Percentiles rank a stretch among this genome's conserved stretches.
These are phyloP conservation scores for Neodidymelliopsis sp. DNA, from an alignment of 2,329 filamentous ascomycete genomes.

Conservation along the genomic window DNA sequence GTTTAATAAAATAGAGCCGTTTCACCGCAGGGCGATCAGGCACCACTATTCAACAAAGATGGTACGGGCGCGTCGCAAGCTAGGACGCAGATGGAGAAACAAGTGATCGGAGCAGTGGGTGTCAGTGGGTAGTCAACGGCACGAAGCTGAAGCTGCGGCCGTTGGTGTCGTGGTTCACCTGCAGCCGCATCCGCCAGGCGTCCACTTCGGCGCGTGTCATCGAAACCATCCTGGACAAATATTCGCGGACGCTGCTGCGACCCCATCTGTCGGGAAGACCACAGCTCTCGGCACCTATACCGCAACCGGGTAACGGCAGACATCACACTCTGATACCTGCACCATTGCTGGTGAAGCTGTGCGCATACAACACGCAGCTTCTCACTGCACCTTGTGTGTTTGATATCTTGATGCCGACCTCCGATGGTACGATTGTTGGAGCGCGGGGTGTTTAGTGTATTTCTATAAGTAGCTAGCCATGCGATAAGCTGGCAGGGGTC, in stretches of 20 bases:
- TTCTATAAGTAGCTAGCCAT: slow-evolving; percentile 19
- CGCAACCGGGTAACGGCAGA: slow-evolving; percentile 21
- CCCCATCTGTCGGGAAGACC: slow-evolving; percentile 17
- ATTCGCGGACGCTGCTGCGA: slow-evolving; percentile 28
- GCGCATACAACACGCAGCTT: neutral
- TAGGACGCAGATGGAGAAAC: neutral
- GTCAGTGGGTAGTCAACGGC: slow-evolving; percentile 16
- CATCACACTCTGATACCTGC: neutral
- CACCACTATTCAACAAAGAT: slow-evolving; percentile 11
- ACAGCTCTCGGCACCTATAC: slow-evolving; percentile 15
- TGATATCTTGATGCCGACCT: slow-evolving; percentile 5
- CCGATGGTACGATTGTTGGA: slow-evolving; percentile 2
- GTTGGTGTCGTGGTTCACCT: slow-evolving; percentile 20
- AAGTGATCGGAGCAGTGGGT: slow-evolving; percentile 2
- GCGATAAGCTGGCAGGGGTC: slow-evolving; percentile 7
- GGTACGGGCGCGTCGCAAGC: slow-evolving; percentile 1
- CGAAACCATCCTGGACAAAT: slow-evolving; percentile 37
- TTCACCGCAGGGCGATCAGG: slow-evolving; percentile 14
- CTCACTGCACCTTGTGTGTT: slow-evolving; percentile 18
- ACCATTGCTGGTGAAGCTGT: neutral
- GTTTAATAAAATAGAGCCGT: slow-evolving; percentile 2
- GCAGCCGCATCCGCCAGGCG: slow-evolving; percentile 30
- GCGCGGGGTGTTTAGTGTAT: slow-evolving; percentile 5
- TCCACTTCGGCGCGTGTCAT: slow-evolving; percentile 31
- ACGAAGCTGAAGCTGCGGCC: slow-evolving; percentile 21